Conservation (phyloP, 106 monocot species). For the Alisma plantagoaquatica region DNA sequence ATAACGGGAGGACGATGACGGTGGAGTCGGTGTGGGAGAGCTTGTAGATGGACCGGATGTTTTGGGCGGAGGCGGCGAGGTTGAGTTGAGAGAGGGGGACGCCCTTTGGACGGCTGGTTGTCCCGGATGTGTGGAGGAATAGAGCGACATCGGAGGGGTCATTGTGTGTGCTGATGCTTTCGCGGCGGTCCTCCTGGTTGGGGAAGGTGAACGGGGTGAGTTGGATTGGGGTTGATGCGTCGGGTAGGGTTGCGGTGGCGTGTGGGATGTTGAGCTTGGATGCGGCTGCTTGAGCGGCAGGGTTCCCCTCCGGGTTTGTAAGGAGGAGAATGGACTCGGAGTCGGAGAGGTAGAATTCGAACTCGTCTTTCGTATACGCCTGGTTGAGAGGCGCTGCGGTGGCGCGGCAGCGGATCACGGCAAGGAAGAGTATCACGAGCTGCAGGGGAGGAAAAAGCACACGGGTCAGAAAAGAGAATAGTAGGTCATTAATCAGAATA, state of each 20-base stretch:
- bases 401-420: constrained; percentile 58
- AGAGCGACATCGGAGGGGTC: constrained; percentile 71
- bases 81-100: constrained; percentile 82
- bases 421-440: constrained; percentile 78
- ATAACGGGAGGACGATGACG: constrained; percentile 80
- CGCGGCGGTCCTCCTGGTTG: no score
- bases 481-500: no score
- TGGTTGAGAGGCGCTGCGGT: constrained; percentile 76
- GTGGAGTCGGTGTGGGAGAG: constrained; percentile 62
- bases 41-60: constrained; percentile 62
- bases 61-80: constrained; percentile 59
- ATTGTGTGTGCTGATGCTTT: no score
- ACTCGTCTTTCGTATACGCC: constrained; percentile 85
- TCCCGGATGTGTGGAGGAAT: constrained; percentile 95
- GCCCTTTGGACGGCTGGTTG: constrained; percentile 92
- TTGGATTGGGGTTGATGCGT: constrained; percentile 11
- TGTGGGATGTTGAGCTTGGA: constrained; percentile 29
- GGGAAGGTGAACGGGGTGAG: constrained; percentile 23
- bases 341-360: constrained; percentile 96
- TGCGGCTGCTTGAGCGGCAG: constrained; percentile 50
- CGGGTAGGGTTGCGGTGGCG: constrained; percentile 29
- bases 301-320: constrained; percentile 51
- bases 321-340: constrained; percentile 61
- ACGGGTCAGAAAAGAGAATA: no score
- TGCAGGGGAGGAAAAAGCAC: constrained; percentile 16